phyloP scores from a whole-genome alignment of 1,284 basidiomycete genomes.

The Naganishia sp. region DNA sequence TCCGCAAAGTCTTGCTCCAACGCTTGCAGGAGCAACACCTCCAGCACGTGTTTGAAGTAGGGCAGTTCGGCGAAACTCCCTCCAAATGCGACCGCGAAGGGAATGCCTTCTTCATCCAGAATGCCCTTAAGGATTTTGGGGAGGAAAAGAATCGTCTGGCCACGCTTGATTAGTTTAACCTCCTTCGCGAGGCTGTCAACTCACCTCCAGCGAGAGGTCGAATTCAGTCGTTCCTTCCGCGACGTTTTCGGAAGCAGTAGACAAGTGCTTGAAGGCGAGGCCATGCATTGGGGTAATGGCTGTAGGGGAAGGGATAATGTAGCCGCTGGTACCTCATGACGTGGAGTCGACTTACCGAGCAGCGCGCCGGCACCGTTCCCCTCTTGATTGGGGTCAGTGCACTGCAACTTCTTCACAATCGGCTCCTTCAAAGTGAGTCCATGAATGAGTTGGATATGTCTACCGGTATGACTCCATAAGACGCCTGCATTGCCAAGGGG shows the following conservation, averaged over 20 bases:
- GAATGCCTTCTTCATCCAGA: constrained; percentile 54
- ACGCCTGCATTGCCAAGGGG: neutral
- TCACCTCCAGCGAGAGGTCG: constrained; percentile 2
- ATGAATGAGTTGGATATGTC: neutral
- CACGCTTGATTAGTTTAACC: constrained; percentile 13
- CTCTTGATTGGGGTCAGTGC: neutral
- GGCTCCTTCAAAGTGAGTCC: neutral
- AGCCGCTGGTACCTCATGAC: constrained; percentile 55
- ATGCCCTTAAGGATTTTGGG: constrained; percentile 12
- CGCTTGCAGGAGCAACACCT: constrained; percentile 89
- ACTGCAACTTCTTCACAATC: neutral
- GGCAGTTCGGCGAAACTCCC: constrained; percentile 82
- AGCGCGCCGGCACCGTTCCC: neutral
- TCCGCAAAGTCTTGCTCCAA: constrained; percentile 79
- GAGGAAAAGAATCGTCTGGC: constrained; percentile 11
- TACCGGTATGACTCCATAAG: constrained; percentile 3
- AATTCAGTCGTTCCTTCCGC: neutral
- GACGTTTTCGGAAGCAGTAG: neutral
- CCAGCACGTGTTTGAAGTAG: constrained; percentile 91
- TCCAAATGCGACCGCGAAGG: constrained; percentile 82
- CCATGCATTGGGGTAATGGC: constrained; percentile 81
- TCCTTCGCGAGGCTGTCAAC: neutral
- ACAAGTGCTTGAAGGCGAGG: constrained; percentile 52
- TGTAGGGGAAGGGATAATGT: constrained; percentile 92
- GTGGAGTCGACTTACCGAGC: neutral